Conservation (phyloP, 768 basidiomycete species). For the Trametes cubensis region DNA sequence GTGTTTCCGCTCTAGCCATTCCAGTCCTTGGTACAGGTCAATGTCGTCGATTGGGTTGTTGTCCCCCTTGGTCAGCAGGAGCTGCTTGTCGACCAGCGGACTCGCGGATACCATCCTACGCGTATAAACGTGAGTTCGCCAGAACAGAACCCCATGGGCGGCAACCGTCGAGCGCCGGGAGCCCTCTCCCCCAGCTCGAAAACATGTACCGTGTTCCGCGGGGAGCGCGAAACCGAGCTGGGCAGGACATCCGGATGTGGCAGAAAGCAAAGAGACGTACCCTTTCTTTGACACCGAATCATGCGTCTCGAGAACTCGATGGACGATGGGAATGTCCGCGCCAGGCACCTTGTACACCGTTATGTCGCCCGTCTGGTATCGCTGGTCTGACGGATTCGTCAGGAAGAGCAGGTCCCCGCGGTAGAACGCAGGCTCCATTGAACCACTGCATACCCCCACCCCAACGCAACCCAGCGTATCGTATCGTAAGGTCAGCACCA, state of each 20-base stretch:
- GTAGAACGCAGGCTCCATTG: conserved; percentile 96
- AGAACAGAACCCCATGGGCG: no score
- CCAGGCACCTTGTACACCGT: conserved; percentile 97
- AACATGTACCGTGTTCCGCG: no score
- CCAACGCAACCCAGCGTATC: no score
- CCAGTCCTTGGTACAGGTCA: conserved; percentile 82
- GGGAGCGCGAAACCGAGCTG: background rate
- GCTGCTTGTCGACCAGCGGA: conserved; percentile 52
- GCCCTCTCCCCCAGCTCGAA: no score
- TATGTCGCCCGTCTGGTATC: conserved; percentile 91
- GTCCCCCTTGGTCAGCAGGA: conserved; percentile 93
- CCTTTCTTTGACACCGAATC: conserved; percentile 54
- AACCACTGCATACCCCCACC: conserved; percentile 57
- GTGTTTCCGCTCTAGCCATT: conserved; percentile 86
- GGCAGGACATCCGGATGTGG: background rate
- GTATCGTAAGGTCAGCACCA: no score
- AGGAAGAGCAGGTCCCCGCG: conserved; percentile 96
- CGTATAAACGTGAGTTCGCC: background rate
- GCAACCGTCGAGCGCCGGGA: no score
- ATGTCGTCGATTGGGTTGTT: conserved; percentile 92
- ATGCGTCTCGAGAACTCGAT: conserved; percentile 92
- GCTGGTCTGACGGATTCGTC: conserved; percentile 73
- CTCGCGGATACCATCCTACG: conserved; percentile 35
- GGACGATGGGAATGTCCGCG: conserved; percentile 93
- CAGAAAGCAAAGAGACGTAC: conserved; percentile 25